Evolutionary conservation across 2,329 filamentous ascomycete genomes (phyloP).

Genomic region (Phoma herbarum): DNA sequence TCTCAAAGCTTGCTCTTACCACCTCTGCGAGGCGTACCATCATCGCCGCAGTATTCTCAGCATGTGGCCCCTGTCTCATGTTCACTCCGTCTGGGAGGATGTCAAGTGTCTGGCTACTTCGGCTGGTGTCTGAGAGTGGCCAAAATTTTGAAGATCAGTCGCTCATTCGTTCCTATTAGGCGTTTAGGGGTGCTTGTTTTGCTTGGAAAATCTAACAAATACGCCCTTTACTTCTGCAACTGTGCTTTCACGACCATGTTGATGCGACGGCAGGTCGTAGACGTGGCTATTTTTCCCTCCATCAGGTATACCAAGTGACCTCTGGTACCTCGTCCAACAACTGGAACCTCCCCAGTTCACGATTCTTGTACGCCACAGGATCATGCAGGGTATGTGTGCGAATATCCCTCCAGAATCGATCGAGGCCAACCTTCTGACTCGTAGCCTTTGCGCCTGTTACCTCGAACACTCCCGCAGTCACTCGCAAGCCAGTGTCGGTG

Average conservation of each 20-base stretch:
- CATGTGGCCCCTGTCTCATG: too few species aligned
- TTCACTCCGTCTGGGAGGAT: background rate
- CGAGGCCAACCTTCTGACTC: constrained; percentile 65
- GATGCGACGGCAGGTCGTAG: too few species aligned
- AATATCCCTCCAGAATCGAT: constrained; percentile 73
- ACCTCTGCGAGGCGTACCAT: too few species aligned
- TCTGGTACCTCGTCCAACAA: constrained; percentile 66
- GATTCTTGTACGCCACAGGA: constrained; percentile 72
- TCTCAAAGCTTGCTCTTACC: too few species aligned
- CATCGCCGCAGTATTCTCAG: too few species aligned
- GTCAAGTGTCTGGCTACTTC: background rate
- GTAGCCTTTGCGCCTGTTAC: constrained; percentile 69
- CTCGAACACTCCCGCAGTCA: constrained; percentile 71
- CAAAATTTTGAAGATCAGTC: too few species aligned
- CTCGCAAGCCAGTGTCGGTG: constrained; percentile 66
- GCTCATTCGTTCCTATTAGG: too few species aligned
- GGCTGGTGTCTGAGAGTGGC: too few species aligned
- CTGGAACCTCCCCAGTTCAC: constrained; percentile 67
- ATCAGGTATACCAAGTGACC: constrained; percentile 69
- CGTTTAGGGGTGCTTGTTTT: too few species aligned
- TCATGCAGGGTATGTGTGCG: constrained; percentile 72
- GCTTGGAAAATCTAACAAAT: too few species aligned
- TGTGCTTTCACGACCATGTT: too few species aligned
- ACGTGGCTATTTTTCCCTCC: background rate
- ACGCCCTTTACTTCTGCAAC: too few species aligned